Base-by-base conservation (phyloP, 2,329 filamentous ascomycete genomes). In the Aspergillus luchuensis region DNA sequence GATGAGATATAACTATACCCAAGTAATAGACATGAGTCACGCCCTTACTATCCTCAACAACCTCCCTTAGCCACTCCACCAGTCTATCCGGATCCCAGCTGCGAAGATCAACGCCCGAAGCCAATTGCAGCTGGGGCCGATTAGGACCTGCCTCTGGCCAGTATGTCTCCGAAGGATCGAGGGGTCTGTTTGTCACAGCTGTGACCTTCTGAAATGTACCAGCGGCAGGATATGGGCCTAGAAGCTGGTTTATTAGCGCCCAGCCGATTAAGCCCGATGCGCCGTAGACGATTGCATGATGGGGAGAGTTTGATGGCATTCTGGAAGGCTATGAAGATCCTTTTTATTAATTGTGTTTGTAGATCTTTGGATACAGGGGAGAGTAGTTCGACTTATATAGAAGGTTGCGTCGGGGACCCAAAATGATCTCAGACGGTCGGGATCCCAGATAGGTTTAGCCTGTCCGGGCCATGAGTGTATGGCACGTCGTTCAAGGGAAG, bases 21-120 rank as follows among this genome's bases (percentile, higher is more conserved):
- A 77, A 74, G 51, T 78, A 79, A 63, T 74, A 80, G 2, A 80
- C 71, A 59, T 79, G 76, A 0, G 77, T 75, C 1, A 80, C 73
- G 6, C 63, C 76, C 10, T 74, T 69, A 8, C 79, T 64, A 51
- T 73, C 70, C 11, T 66, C 56, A 5, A 79, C 71, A 48, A 73
- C 75, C 25, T 72, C 67, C 55, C 72, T 74, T 47, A 80, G 68
- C 64, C 75, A 50, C 21, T 61, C 50, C 23, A 59, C 61, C 23
- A 55, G 13, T n/a, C 10, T 13, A 55, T 62, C 47, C 3, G 53
- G 21, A 51, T 61, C n/a, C 4, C 60, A 58, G 10, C 59, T 63
- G 5, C 45, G 52, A 39, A 70, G 59, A 28, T 70, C 58, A 30
- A 70, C 41, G 0, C 67, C 67, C 0, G 65, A 66, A 0, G 77